A percentile compares a stretch with the other conserved stretches of the same genome.
These are phyloP conservation scores for Rhodamnia argentea DNA, from an alignment of 345 rosid species.

Conservation along the genomic window DNA sequence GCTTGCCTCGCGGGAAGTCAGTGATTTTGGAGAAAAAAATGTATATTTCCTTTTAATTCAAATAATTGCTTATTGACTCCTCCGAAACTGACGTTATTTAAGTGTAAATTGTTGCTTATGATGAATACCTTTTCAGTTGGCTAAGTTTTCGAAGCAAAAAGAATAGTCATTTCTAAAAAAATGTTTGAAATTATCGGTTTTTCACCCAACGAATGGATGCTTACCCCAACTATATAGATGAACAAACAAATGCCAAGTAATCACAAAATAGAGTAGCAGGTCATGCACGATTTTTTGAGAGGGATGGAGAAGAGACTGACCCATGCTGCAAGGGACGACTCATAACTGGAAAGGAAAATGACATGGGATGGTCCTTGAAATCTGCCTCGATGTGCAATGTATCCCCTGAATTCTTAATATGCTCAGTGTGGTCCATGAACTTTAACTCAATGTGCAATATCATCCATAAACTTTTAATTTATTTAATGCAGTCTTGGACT, in stretches of 20 bases:
- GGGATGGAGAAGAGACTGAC: not conserved
- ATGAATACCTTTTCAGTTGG: accelerated
- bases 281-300: not conserved
- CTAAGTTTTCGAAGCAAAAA: not conserved
- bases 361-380: too few species aligned
- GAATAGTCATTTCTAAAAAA: not conserved
- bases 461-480: too few species aligned
- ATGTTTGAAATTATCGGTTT: not conserved
- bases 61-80: not conserved
- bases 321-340: not conserved
- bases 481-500: too few species aligned
- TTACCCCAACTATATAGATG: not conserved
- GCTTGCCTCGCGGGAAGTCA: not conserved
- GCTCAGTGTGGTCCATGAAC: accelerated
- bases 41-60: not conserved
- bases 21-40: not conserved
- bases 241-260: not conserved
- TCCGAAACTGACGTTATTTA: accelerated
- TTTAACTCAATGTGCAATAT: too few species aligned
- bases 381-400: too few species aligned
- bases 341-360: not conserved
- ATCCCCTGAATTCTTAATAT: too few species aligned
- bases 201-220: not conserved
- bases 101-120: not conserved
- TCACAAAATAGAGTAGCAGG: not conserved